A percentile compares a stretch with the other conserved stretches of the same genome.
phyloP scores from a whole-genome alignment of 805 yeast species.

The Naumovozyma castellii region DNA sequence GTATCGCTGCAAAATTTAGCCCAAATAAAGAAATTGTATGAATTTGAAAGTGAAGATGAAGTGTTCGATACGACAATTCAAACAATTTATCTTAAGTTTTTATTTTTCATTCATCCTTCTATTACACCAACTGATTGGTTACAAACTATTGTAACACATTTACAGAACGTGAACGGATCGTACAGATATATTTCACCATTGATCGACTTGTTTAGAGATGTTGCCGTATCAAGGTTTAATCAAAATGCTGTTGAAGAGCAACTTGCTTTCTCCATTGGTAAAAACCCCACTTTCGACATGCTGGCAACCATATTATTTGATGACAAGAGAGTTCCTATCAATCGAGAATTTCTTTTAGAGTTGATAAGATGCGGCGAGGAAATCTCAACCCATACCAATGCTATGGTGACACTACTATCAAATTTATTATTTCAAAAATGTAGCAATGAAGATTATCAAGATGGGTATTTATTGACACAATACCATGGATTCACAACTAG shows the following conservation, averaged over 20 bases:
- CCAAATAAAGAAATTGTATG: slow-evolving; percentile 30
- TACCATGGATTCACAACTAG: slow-evolving; percentile 17
- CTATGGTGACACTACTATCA: not conserved
- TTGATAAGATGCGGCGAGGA: slow-evolving; percentile 16
- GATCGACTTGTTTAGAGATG: slow-evolving; percentile 31
- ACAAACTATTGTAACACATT: slow-evolving; percentile 33
- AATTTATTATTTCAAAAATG: not conserved
- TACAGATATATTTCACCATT: slow-evolving; percentile 29
- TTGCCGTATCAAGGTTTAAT: slow-evolving; percentile 32
- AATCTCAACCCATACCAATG: slow-evolving; percentile 2
- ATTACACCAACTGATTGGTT: slow-evolving; percentile 22
- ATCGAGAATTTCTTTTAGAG: slow-evolving; percentile 23
- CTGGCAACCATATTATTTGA: slow-evolving; percentile 21
- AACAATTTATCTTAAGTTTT: slow-evolving; percentile 39
- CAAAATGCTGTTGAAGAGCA: slow-evolving; percentile 5
- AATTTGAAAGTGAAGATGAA: slow-evolving; percentile 39
- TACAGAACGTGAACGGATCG: slow-evolving; percentile 19
- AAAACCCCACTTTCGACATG: slow-evolving; percentile 16
- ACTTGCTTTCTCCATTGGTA: not conserved
- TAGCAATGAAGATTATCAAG: not conserved
- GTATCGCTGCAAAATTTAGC: slow-evolving; percentile 22
- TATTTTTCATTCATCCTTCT: slow-evolving; percentile 33
- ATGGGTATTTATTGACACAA: not conserved
- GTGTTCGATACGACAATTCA: slow-evolving; percentile 44
- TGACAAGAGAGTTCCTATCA: slow-evolving; percentile 3